These are phyloP conservation scores for Cyclotella kingstonii DNA, from an alignment of 108 stramenopile species.

Conservation along the genomic window DNA sequence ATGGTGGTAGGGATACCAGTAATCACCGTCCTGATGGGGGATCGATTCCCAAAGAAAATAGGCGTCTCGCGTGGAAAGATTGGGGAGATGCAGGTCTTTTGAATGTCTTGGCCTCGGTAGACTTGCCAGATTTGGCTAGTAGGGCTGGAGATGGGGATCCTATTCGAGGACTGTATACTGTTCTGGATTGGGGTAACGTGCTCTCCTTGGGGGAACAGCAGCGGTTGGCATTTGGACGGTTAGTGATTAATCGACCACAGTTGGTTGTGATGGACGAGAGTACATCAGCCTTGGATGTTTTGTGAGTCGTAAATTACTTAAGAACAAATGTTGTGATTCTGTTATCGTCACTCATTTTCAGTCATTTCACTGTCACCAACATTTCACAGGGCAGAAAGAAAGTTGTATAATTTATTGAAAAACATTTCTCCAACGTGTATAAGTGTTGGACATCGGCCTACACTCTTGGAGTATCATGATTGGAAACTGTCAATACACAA, in stretches of 20 bases:
- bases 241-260: conserved; percentile 60
- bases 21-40: conserved; percentile 25
- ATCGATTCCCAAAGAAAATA: conserved; percentile 12
- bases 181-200: conserved; percentile 66
- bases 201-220: conserved; percentile 82
- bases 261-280: conserved; percentile 77
- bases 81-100: conserved; percentile 42
- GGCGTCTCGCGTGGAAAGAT: conserved; percentile 31
- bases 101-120: conserved; percentile 38
- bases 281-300: conserved; percentile 73
- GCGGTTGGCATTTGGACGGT: conserved; percentile 66
- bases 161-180: conserved; percentile 36
- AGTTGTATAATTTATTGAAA: conserved; percentile 64
- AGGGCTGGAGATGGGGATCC: conserved; percentile 51
- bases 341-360: no score
- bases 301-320: not conserved
- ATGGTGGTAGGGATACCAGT: conserved; percentile 13
- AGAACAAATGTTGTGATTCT: no score
- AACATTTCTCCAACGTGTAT: conserved; percentile 52
- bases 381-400: conserved; percentile 44
- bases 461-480: conserved; percentile 64
- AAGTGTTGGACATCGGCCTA: conserved; percentile 84
- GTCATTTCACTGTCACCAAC: not conserved
- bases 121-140: conserved; percentile 44
- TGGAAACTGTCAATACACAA: conserved; percentile 46